phyloP scores from a whole-genome alignment of 495 filamentous ascomycete genomes.

The Penicillium manginii region DNA sequence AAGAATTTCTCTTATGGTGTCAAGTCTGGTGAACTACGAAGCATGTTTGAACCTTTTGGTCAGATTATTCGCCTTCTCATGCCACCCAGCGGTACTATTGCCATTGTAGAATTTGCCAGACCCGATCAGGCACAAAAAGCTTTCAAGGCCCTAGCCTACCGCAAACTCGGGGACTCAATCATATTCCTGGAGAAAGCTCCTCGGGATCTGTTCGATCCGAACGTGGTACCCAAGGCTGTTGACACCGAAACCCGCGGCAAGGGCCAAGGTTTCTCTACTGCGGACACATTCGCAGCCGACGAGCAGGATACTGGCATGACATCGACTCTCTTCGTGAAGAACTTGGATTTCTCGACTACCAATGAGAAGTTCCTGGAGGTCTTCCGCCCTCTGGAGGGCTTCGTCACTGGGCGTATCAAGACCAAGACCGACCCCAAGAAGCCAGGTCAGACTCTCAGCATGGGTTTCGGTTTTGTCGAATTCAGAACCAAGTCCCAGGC shows the following conservation, averaged over 20 bases:
- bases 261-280: constrained; percentile 55
- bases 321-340: constrained; percentile 86
- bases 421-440: constrained; percentile 86
- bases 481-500: constrained; percentile 79
- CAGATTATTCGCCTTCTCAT: constrained; percentile 77
- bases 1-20: constrained; percentile 94
- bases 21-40: constrained; percentile 56
- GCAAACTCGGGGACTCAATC: constrained; percentile 86
- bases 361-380: constrained; percentile 69
- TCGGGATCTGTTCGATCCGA: constrained; percentile 70
- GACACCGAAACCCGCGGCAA: constrained; percentile 44
- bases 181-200: constrained; percentile 94
- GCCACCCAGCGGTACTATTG: constrained; percentile 90
- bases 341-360: constrained; percentile 90
- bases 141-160: constrained; percentile 81
- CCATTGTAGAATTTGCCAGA: constrained; percentile 84
- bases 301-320: constrained; percentile 59
- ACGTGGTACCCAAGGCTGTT: constrained; percentile 27
- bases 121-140: constrained; percentile 78
- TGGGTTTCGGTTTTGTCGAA: constrained; percentile 96
- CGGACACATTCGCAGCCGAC: constrained; percentile 58
- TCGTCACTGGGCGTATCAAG: constrained; percentile 81
- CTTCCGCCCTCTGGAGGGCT: constrained; percentile 83
- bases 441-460: constrained; percentile 80
- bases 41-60: constrained; percentile 59